A percentile compares a stretch with the other conserved stretches of the same genome.
Evolutionary conservation across 257 asterid genomes (phyloP).

Genomic region (Rhazya stricta): DNA sequence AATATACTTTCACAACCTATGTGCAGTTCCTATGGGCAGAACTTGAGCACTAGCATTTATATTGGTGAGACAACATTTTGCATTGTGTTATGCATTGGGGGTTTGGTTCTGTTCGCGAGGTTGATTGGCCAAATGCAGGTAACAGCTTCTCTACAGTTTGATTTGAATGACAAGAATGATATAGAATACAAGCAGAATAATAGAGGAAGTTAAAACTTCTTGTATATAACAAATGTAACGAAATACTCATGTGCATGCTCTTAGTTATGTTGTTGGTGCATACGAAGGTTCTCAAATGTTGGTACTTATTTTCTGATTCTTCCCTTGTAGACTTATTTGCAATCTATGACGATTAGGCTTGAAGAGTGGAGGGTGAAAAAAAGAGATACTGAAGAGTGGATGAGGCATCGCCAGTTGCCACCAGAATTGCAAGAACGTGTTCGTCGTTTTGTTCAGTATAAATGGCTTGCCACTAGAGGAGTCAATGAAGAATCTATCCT

Average conservation of each 20-base stretch:
- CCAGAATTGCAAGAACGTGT: constrained; percentile 83
- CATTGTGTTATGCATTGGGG: constrained; percentile 58
- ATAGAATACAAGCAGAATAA: not conserved
- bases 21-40: constrained; percentile 92
- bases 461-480: constrained; percentile 93
- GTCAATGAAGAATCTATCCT: constrained; percentile 79
- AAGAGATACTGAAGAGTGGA: constrained; percentile 97
- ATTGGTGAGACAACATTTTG: constrained; percentile 85
- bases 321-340: constrained; percentile 65
- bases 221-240: not conserved
- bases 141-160: constrained; percentile 1
- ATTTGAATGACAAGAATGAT: not conserved
- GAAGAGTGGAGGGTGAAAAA: constrained; percentile 94
- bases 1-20: constrained; percentile 13
- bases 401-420: constrained; percentile 97
- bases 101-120: constrained; percentile 77
- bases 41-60: constrained; percentile 76
- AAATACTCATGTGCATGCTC: not conserved
- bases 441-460: constrained; percentile 72
- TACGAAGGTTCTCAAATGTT: not conserved
- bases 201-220: not conserved
- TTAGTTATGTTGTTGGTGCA: not conserved
- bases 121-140: constrained; percentile 98
- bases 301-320: constrained; percentile 10
- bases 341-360: constrained; percentile 86